These are phyloP conservation scores for Actinidia arguta DNA, from an alignment of 179 eudicot genomes.

Conservation along the genomic window DNA sequence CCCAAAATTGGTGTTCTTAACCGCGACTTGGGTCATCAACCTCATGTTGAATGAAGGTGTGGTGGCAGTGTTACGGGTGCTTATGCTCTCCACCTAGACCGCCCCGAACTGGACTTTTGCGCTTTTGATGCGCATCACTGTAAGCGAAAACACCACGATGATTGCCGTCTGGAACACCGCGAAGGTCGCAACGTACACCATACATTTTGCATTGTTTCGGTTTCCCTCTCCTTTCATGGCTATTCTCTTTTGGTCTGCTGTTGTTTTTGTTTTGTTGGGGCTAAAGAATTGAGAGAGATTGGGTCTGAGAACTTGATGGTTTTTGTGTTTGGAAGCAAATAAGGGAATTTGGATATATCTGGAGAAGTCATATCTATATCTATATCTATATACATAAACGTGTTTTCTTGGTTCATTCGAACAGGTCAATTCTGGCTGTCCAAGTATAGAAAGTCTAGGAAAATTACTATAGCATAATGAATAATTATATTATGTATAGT, in stretches of 20 bases:
- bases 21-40: background rate
- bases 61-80: background rate
- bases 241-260: background rate
- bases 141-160: background rate
- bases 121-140: background rate
- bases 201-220: background rate
- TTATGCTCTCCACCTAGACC: background rate
- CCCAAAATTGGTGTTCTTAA: constrained; percentile 15
- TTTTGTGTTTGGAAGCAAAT: background rate
- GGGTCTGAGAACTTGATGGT: background rate
- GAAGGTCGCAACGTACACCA: background rate
- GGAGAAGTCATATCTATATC: no score
- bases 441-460: no score
- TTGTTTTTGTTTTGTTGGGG: background rate
- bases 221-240: background rate
- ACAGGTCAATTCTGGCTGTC: no score
- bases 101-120: background rate
- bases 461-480: no score
- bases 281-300: background rate
- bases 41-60: constrained; percentile 1
- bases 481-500: no score
- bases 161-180: constrained; percentile 1
- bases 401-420: no score
- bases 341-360: no score
- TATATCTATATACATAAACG: no score